Evolutionary conservation across 305 asterid species (phyloP).

Genomic region (Fraxinus greggii): DNA sequence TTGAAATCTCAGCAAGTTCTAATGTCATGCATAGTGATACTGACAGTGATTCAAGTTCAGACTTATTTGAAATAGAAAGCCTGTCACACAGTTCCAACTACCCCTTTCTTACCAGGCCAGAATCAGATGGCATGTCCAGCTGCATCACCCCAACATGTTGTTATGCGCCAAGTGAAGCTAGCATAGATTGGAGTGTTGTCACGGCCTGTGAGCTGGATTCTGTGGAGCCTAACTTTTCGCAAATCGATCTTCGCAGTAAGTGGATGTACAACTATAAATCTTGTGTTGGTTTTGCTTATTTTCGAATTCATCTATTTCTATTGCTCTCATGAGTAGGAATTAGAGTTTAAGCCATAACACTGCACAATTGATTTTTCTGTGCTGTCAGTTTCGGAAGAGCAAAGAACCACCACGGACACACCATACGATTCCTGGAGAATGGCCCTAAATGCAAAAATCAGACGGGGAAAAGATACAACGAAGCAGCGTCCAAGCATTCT

Average conservation of each 20-base stretch:
- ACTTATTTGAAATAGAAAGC: constrained; percentile 47
- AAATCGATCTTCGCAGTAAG: not conserved
- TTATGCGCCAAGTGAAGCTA: constrained; percentile 52
- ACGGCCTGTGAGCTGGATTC: constrained; percentile 27
- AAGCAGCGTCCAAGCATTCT: constrained; percentile 30
- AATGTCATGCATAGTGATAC: constrained; percentile 23
- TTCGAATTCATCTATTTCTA: not conserved
- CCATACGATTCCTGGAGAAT: not conserved
- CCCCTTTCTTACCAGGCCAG: constrained; percentile 29
- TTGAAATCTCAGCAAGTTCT: constrained; percentile 26
- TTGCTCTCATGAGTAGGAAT: not conserved
- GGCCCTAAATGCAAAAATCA: constrained; percentile 14
- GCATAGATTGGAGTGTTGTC: constrained; percentile 45
- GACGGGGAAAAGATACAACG: constrained; percentile 18
- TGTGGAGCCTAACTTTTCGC: not conserved
- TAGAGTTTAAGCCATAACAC: not conserved
- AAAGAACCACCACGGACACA: not conserved
- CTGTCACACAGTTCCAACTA: constrained; percentile 31
- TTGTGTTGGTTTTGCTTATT: not conserved
- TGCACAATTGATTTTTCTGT: constrained; percentile 36
- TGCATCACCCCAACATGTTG: constrained; percentile 11
- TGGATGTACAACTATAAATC: not conserved
- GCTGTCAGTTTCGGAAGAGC: constrained; percentile 37
- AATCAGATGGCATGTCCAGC: constrained; percentile 26
- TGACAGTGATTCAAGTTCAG: constrained; percentile 48